phyloP scores from a whole-genome alignment of 768 basidiomycete genomes.

The Auriculariales sp. region DNA sequence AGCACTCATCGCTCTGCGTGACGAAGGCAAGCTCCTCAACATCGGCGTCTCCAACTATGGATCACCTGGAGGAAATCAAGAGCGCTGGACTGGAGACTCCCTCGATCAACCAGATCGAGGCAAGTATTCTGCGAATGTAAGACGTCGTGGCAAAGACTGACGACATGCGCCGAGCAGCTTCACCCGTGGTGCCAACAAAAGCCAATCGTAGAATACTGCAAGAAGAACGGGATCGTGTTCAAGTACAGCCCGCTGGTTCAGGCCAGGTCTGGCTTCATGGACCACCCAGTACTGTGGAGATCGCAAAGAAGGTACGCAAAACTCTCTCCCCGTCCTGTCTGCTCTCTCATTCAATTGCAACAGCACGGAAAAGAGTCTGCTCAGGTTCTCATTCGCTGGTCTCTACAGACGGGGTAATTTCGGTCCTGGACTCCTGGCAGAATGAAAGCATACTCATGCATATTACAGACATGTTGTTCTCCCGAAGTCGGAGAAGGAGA shows the following conservation, averaged over 20 bases:
- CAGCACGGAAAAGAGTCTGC: constrained; percentile 19
- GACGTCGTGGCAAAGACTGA: no score
- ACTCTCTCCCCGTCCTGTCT: no score
- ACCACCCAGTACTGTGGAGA: constrained; percentile 10
- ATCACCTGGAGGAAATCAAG: constrained; percentile 11
- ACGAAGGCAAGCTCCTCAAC: constrained; percentile 11
- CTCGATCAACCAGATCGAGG: constrained; percentile 15
- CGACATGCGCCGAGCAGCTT: constrained; percentile 8
- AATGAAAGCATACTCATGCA: neutral
- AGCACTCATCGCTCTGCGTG: constrained; percentile 9
- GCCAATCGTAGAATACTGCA: constrained; percentile 21
- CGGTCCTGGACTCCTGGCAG: constrained; percentile 8
- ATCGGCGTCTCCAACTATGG: constrained; percentile 16
- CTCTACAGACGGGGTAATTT: constrained; percentile 25
- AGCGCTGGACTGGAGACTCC: constrained; percentile 9
- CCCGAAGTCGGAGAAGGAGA: constrained; percentile 62
- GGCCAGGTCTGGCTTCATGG: constrained; percentile 9
- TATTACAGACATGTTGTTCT: constrained; percentile 55
- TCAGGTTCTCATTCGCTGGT: constrained; percentile 30
- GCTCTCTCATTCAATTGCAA: no score
- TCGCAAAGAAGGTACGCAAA: constrained; percentile 12
- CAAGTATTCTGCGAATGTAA: no score
- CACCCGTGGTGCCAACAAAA: constrained; percentile 24
- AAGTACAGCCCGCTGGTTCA: constrained; percentile 24
- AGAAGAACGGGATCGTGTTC: constrained; percentile 18